Conservation (phyloP, 2,329 filamentous ascomycete species). For the Claviceps cyperi region DNA sequence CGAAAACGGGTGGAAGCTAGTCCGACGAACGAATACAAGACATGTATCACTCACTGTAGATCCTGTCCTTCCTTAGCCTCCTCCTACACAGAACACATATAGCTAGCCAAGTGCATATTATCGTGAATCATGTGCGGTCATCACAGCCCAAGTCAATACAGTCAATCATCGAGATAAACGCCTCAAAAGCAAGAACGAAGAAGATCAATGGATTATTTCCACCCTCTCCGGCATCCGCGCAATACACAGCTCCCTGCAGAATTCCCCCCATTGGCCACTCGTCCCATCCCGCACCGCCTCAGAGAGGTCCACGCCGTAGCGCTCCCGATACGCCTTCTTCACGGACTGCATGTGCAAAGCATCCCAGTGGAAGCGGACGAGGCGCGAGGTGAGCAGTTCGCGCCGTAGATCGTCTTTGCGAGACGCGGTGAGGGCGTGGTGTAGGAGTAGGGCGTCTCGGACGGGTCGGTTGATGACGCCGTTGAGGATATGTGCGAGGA, state of each 20-base stretch:
- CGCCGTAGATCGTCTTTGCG: constrained; percentile 58
- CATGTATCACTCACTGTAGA: too few species aligned
- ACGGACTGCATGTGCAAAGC: constrained; percentile 64
- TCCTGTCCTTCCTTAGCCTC: too few species aligned
- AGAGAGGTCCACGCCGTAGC: constrained; percentile 62
- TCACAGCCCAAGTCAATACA: too few species aligned
- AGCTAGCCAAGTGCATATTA: too few species aligned
- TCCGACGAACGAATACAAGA: too few species aligned
- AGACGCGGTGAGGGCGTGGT: constrained; percentile 73
- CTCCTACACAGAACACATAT: too few species aligned
- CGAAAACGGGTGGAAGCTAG: too few species aligned
- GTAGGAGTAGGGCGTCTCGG: constrained; percentile 76
- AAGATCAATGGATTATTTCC: constrained; percentile 2
- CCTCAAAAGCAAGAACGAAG: neutral
- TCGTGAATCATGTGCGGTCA: too few species aligned
- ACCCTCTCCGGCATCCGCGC: constrained; percentile 35
- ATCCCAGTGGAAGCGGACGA: constrained; percentile 91
- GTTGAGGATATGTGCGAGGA: constrained; percentile 88
- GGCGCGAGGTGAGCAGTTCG: constrained; percentile 73
- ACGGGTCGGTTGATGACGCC: constrained; percentile 92
- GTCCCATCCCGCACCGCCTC: constrained; percentile 68
- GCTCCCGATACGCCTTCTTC: constrained; percentile 63
- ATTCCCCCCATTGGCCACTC: constrained; percentile 60
- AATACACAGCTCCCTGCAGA: constrained; percentile 57
- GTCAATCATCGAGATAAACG: too few species aligned